Percentiles rank a stretch among this genome's conserved stretches.
Conservation (phyloP, 2,329 filamentous ascomycete genomes). For the Aspergillus thermomutatus region DNA sequence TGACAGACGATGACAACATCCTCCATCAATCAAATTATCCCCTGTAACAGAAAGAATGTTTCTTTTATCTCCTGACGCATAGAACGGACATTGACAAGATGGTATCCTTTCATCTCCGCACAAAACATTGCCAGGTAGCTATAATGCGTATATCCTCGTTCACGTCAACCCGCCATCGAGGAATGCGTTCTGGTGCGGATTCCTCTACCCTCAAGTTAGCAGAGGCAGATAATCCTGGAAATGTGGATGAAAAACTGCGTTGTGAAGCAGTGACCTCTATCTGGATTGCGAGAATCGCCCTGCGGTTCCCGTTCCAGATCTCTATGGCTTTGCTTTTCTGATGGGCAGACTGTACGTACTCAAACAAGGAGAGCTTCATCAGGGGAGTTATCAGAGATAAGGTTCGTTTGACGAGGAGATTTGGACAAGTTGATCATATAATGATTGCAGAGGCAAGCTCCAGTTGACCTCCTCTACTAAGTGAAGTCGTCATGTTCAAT, state of each 20-base stretch:
- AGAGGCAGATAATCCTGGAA: slow-evolving; percentile 36
- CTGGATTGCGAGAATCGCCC: slow-evolving; percentile 39
- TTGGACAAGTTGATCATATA: too few relatives aligned
- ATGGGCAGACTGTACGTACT: slow-evolving; percentile 21
- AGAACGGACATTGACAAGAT: background rate
- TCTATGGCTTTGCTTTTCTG: slow-evolving; percentile 31
- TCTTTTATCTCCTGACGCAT: background rate
- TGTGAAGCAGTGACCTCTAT: slow-evolving; percentile 41
- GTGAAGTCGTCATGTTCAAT: too few relatives aligned
- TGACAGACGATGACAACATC: too few relatives aligned
- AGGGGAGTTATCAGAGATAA: too few relatives aligned
- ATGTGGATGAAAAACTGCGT: slow-evolving; percentile 40
- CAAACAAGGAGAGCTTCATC: too few relatives aligned
- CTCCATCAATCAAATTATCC: background rate
- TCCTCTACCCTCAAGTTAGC: slow-evolving; percentile 30
- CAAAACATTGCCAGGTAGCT: background rate
- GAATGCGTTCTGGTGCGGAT: slow-evolving; percentile 20
- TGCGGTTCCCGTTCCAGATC: slow-evolving; percentile 30
- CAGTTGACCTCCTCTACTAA: too few relatives aligned
- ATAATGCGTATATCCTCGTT: slow-evolving; percentile 15
- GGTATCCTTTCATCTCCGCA: background rate
- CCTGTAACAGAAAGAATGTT: background rate
- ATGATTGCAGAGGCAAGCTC: too few relatives aligned
- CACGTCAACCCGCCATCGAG: slow-evolving; percentile 12
- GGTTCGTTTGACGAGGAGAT: too few relatives aligned